A percentile compares a stretch with the other conserved stretches of the same genome.
phyloP scores from a whole-genome alignment of 176 grass and related monocot species.

The Aegilops bicornis region DNA sequence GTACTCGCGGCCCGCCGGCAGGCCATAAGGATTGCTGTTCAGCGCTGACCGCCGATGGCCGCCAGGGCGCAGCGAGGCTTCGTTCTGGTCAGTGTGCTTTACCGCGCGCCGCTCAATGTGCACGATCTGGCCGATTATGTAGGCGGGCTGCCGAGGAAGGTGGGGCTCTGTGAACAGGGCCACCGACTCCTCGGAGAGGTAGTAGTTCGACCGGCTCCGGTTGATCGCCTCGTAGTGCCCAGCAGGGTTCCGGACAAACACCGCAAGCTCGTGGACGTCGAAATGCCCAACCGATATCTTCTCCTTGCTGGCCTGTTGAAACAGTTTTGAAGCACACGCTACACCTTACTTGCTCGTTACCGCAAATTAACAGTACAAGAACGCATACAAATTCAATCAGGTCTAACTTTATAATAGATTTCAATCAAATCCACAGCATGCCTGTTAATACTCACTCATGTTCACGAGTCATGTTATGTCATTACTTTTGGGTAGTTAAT shows the following conservation, averaged over 20 bases:
- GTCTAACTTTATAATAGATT: background rate
- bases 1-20: conserved; percentile 77
- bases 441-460: background rate
- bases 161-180: conserved; percentile 84
- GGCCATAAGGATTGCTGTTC: conserved; percentile 59
- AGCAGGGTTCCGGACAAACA: conserved; percentile 60
- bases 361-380: background rate
- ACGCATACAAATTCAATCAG: background rate
- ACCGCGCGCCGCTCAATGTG: conserved; percentile 63
- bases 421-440: background rate
- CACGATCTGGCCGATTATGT: conserved; percentile 94
- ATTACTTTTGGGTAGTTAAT: background rate
- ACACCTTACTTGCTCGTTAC: background rate
- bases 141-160: conserved; percentile 34
- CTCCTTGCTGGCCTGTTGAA: conserved; percentile 81
- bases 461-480: background rate
- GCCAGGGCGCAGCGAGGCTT: conserved; percentile 19
- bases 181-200: conserved; percentile 86
- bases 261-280: conserved; percentile 81
- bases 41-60: conserved; percentile 21
- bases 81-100: conserved; percentile 26
- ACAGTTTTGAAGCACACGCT: conserved; percentile 10
- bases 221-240: conserved; percentile 87
- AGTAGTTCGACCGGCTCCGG: conserved; percentile 78
- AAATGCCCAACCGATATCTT: conserved; percentile 89